A percentile compares a stretch with the other conserved stretches of the same genome.
Evolutionary conservation across 2,329 filamentous ascomycete species (phyloP).

Genomic region (Cordyceps farinosa): DNA sequence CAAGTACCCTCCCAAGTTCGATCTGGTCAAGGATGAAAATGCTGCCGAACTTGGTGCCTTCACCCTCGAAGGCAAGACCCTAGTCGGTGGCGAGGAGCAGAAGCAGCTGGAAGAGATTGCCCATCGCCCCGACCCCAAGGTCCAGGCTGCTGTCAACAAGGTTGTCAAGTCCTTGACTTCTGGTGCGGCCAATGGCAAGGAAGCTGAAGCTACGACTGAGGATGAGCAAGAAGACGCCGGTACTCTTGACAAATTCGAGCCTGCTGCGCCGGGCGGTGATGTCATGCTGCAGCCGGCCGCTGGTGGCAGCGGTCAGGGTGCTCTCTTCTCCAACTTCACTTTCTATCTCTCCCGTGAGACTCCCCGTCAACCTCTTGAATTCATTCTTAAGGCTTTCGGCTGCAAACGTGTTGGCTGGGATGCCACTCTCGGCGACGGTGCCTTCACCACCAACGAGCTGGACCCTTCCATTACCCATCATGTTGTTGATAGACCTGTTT

Average conservation of each 20-base stretch:
- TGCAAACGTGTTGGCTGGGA: slow-evolving; percentile 98
- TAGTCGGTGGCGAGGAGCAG: slow-evolving; percentile 50
- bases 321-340: slow-evolving; percentile 84
- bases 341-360: slow-evolving; percentile 94
- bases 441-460: slow-evolving; percentile 84
- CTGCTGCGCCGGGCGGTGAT: slow-evolving; percentile 79
- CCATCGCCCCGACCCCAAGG: slow-evolving; percentile 57
- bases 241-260: slow-evolving; percentile 87
- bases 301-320: slow-evolving; percentile 62
- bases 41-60: slow-evolving; percentile 90
- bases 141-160: slow-evolving; percentile 65
- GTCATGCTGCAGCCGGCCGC: slow-evolving; percentile 73
- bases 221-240: slow-evolving; percentile 45
- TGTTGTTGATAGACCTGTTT: slow-evolving; percentile 82
- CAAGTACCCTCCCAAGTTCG: slow-evolving; percentile 94
- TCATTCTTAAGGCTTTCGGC: slow-evolving; percentile 88
- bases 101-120: slow-evolving; percentile 46
- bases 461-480: slow-evolving; percentile 93
- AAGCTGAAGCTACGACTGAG: slow-evolving; percentile 28
- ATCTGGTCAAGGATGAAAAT: slow-evolving; percentile 78
- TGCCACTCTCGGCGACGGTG: slow-evolving; percentile 80
- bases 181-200: slow-evolving; percentile 37
- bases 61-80: slow-evolving; percentile 73
- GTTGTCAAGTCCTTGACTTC: slow-evolving; percentile 65
- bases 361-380: slow-evolving; percentile 84